Base-by-base conservation (phyloP, 164 flowering plant genomes). In the Chimonanthus salicifolius region DNA sequence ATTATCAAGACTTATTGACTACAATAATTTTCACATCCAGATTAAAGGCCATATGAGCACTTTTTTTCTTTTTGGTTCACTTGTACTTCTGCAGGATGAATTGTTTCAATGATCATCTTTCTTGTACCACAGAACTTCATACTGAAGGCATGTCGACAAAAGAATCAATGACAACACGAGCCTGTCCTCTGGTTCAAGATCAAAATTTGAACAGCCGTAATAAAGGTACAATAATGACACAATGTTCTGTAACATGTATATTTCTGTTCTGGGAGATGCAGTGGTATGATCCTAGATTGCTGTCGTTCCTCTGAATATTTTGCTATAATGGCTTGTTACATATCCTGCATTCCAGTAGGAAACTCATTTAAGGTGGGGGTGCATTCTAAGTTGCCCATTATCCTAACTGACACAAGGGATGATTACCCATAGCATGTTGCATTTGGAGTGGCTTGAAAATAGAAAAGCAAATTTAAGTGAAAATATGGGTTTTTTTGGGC, bases 81-180 rank as follows among this genome's bases (percentile, higher is more conserved):
- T 4, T 43, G 44, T 44, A 11, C 13, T 65, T 44, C 47, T 8
- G 44, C 45, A 5, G 45, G 3, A 66, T 15, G 44, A 48, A 4
- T 65, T 7, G 43, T 3, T 45, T 15, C 6, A 16, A 66, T 44
- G n/a, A 66, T 13, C 10, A 16, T 66, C 13, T 66, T 48, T 44
- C 47, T 10, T 45, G 7, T 45, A 10, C 13, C 45, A 13, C 60
- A 54, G 60, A 54, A 54, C 11, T 54, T 11, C 48, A 49, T 49
- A 49, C 9, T 49, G 51, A 49, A 5, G 9, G 9, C 9, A 64
- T 64, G 67, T 64, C 67, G 3, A 64, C 9, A 49, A 67, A 16
- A 63, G 18, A 69, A 43, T 8, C 48, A 70, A 85, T 83, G 87
- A 84, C 82, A 54, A 73, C 79, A 16, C 82, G 74, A 49, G 18